These are phyloP conservation scores for Magnusiomyces sp. DNA, from an alignment of 1,139 yeast genomes.

Conservation along the genomic window DNA sequence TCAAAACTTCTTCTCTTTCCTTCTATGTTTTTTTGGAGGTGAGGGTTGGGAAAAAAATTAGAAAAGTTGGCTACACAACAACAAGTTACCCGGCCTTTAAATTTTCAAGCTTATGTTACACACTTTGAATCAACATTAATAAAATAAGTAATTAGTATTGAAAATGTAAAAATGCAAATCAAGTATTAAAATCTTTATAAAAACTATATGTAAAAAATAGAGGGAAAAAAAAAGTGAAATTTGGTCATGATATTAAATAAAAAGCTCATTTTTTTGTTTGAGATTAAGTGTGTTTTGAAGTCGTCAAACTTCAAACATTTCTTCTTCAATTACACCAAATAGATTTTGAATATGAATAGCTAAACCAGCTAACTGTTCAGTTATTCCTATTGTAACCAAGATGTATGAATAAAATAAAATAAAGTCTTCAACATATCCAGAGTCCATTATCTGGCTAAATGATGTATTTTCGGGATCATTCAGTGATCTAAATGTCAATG, in stretches of 20 bases:
- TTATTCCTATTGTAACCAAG: constrained; percentile 59
- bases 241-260: not conserved
- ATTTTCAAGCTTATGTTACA: not conserved
- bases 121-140: not conserved
- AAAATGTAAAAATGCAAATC: too few relatives aligned
- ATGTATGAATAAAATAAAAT: constrained; percentile 68
- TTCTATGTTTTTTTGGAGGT: not conserved
- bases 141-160: too few relatives aligned
- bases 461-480: too few relatives aligned
- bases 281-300: too few relatives aligned
- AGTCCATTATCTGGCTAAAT: not conserved
- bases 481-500: not conserved
- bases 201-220: not conserved
- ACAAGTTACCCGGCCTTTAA: not conserved
- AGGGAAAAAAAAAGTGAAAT: not conserved
- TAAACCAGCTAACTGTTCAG: constrained; percentile 55
- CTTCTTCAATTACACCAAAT: constrained; percentile 57
- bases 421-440: constrained; percentile 49
- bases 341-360: constrained; percentile 47
- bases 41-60: not conserved
- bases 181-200: not conserved
- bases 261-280: not conserved
- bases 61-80: not conserved
- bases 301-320: constrained; percentile 32
- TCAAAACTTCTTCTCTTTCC: too few relatives aligned